A percentile compares a stretch with the other conserved stretches of the same genome.
Conservation (phyloP, 495 filamentous ascomycete genomes). For the Pseudoneurospora amorphoporcata region DNA sequence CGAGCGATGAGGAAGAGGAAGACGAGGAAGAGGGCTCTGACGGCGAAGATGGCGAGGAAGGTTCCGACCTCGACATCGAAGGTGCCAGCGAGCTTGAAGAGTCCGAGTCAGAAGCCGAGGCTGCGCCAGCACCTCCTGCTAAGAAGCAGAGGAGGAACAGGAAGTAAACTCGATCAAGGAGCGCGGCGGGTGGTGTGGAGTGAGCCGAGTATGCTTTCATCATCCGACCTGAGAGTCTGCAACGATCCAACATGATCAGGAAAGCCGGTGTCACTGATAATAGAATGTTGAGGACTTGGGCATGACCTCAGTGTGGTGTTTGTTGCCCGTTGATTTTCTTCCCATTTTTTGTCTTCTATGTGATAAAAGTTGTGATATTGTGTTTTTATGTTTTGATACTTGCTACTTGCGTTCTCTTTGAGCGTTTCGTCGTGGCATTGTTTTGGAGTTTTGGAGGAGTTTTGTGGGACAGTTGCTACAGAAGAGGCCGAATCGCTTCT, state of each 20-base stretch:
- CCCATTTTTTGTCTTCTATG: neutral
- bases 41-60: constrained; percentile 17
- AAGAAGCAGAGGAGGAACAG: constrained; percentile 17
- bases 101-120: constrained; percentile 13
- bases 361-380: neutral
- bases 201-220: neutral
- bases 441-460: neutral
- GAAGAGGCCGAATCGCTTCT: neutral
- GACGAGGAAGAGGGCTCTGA: constrained; percentile 22
- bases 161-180: constrained; percentile 2
- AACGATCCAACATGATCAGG: neutral
- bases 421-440: neutral
- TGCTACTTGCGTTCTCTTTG: neutral
- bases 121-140: constrained; percentile 9
- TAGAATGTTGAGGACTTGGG: neutral
- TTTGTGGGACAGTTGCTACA: neutral
- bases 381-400: neutral
- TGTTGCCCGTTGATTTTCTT: neutral
- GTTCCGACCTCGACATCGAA: constrained; percentile 16
- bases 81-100: constrained; percentile 13
- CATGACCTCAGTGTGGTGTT: neutral
- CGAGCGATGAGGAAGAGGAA: constrained; percentile 39
- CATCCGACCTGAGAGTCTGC: neutral
- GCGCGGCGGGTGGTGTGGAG: neutral
- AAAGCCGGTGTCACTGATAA: neutral